Conservation (phyloP, 306 rosid species). For the Vigna reflexopilosa region DNA sequence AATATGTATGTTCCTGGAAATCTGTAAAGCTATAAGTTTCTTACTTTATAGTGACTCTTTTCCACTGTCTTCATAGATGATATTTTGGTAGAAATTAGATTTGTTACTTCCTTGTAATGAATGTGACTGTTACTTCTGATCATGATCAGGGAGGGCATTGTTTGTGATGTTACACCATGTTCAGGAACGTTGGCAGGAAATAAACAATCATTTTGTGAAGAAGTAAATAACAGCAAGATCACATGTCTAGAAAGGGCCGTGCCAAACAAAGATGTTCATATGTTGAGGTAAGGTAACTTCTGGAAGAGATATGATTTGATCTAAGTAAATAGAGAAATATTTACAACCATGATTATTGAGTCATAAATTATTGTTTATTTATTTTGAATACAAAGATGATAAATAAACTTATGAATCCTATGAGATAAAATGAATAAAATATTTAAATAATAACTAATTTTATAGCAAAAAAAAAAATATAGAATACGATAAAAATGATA, state of each 20-base stretch:
- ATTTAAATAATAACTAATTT: too few relatives aligned
- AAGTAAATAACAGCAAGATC: slow-evolving; percentile 53
- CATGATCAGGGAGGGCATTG: slow-evolving; percentile 55
- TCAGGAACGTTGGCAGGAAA: slow-evolving; percentile 47
- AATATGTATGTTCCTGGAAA: slow-evolving; percentile 38
- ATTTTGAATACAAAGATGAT: too few relatives aligned
- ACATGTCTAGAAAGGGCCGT: slow-evolving; percentile 50
- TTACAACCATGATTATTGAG: too few relatives aligned
- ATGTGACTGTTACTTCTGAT: slow-evolving; percentile 44
- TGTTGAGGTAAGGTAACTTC: slow-evolving; percentile 55
- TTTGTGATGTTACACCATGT: slow-evolving; percentile 51
- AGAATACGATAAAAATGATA: too few relatives aligned
- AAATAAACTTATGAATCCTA: too few relatives aligned
- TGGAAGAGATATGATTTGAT: too few relatives aligned
- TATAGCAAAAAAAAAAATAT: too few relatives aligned
- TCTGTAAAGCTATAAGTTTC: slow-evolving; percentile 26
- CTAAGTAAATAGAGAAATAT: too few relatives aligned
- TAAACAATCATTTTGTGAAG: slow-evolving; percentile 45
- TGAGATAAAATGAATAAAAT: too few relatives aligned
- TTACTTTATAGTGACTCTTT: slow-evolving; percentile 22
- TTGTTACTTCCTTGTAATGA: slow-evolving; percentile 31
- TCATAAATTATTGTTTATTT: too few relatives aligned
- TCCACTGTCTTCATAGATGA: slow-evolving; percentile 14
- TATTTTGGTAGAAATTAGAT: slow-evolving; percentile 19
- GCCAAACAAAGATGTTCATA: slow-evolving; percentile 41